Evolutionary conservation across 2,329 filamentous ascomycete species (phyloP), one percentile per base, ranked within the genome.

Genomic region (Ophiostoma quercus): DNA sequence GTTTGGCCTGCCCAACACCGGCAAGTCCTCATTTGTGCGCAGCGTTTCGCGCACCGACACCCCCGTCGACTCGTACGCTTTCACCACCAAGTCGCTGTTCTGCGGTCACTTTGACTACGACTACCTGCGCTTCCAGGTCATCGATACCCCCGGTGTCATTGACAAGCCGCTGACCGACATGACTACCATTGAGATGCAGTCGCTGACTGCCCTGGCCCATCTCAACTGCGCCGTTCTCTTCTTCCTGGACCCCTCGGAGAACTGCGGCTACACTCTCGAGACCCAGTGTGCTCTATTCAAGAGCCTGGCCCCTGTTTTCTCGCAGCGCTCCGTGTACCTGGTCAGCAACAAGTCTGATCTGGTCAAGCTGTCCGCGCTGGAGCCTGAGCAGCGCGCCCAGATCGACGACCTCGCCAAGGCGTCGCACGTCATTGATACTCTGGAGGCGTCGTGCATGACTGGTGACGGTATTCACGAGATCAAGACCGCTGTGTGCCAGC

Each of bases 101-200:
- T 94, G 98, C 39, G 95, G 95, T 71, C 95, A 99, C 82, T 97
- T 98, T 78, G 93, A 97, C 81, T 96, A 96, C 84, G 97, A 97
- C 82, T 95, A 94, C 82, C 84, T 93, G 74, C 86, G 92, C 73
- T 93, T 93, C 82, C 91, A 94, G 73, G 75, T 76, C 32, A 97
- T 99, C 75, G 95, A 99, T 81, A 99, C 95, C 12, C 94, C 94
- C n/a, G 95, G 95, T 84, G 97, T 99, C 75, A 83, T 99, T 72
- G 95, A 99, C 76, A 95, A 99, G 79, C 94, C 94, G 47, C 87
- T 99, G 9, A 95, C 98, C 81, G 95, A 98, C 83, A 99, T 98
- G 95, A 97, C 97, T 82, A 98, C 95, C 3, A 99, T 99, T 78
- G 95, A 99, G 82, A 98, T 98, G 92, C 95, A 98, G 84, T 91